phyloP scores from a whole-genome alignment of 108 stramenopile species.

The Phaeodactylum tricornutum region DNA sequence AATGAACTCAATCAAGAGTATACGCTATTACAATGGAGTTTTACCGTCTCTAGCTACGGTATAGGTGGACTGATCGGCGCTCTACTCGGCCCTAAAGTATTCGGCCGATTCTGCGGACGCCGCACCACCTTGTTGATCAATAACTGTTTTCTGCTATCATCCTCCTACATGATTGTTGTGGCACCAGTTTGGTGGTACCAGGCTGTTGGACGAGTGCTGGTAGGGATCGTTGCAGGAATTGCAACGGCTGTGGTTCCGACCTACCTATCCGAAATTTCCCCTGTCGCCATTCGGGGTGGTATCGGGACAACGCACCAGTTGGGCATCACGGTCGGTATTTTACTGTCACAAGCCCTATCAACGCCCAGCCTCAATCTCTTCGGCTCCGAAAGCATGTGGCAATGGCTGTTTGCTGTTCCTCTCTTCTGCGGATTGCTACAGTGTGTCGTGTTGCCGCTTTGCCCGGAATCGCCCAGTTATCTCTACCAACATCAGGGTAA shows the following conservation, averaged over 20 bases:
- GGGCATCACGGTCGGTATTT: slow-evolving; percentile 30
- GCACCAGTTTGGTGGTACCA: slow-evolving; percentile 24
- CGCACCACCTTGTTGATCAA: slow-evolving; percentile 18
- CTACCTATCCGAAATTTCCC: slow-evolving; percentile 21
- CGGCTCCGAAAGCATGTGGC: slow-evolving; percentile 19
- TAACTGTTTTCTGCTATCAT: slow-evolving; percentile 16
- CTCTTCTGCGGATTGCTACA: slow-evolving; percentile 11
- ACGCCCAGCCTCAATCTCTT: slow-evolving; percentile 22
- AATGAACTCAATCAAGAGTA: slow-evolving; percentile 15
- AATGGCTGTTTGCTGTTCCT: slow-evolving; percentile 20
- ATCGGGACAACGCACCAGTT: slow-evolving; percentile 26
- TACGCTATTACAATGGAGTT: slow-evolving; percentile 16
- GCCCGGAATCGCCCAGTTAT: slow-evolving; percentile 27
- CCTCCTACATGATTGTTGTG: slow-evolving; percentile 7
- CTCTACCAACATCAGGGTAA: slow-evolving; percentile 16
- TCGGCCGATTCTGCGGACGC: slow-evolving; percentile 20
- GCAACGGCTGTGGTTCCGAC: slow-evolving; percentile 26
- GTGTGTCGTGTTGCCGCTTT: slow-evolving; percentile 15
- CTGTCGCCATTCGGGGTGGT: slow-evolving; percentile 19
- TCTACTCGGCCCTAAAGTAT: slow-evolving; percentile 20
- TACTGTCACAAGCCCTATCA: slow-evolving; percentile 17
- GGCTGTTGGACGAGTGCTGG: slow-evolving; percentile 21
- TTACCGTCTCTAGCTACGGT: slow-evolving; percentile 25
- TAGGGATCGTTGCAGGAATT: slow-evolving; percentile 21
- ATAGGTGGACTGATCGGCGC: slow-evolving; percentile 23